phyloP scores from a whole-genome alignment of 495 filamentous ascomycete species.

The Hypomontagnella submonticulosa region DNA sequence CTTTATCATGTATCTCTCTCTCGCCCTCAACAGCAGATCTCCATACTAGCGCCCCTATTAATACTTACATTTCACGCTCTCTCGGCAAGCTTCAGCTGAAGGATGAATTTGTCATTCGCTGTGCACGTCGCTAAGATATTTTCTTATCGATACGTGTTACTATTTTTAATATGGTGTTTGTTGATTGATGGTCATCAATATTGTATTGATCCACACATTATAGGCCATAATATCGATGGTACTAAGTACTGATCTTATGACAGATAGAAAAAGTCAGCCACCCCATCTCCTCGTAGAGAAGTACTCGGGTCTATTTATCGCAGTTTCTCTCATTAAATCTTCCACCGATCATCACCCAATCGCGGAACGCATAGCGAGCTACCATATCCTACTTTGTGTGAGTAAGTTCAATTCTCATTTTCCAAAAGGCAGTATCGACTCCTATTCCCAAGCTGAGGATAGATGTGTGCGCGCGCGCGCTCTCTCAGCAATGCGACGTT shows the following conservation, averaged over 20 bases:
- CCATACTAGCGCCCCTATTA: constrained; percentile 8
- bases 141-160: constrained; percentile 35
- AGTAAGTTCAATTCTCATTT: constrained; percentile 29
- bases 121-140: background rate
- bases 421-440: constrained; percentile 8
- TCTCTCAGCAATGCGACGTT: constrained; percentile 14
- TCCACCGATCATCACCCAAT: background rate
- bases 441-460: constrained; percentile 13
- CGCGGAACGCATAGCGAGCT: background rate
- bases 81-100: constrained; percentile 40
- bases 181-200: constrained; percentile 36
- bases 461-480: constrained; percentile 2
- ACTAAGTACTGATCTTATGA: constrained; percentile 23
- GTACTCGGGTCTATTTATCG: background rate
- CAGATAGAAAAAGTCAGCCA: constrained; percentile 33
- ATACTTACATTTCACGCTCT: constrained; percentile 11
- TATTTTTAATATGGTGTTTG: constrained; percentile 36
- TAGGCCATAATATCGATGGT: constrained; percentile 7
- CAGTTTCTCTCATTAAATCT: constrained; percentile 3
- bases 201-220: constrained; percentile 38
- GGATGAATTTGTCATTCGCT: constrained; percentile 37
- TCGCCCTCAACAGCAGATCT: constrained; percentile 10
- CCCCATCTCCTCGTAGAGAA: constrained; percentile 15
- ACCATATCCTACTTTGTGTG: constrained; percentile 14
- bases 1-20: background rate